These are phyloP conservation scores for Kuraishia piskuri DNA, from an alignment of 805 yeast genomes.

Conservation along the genomic window DNA sequence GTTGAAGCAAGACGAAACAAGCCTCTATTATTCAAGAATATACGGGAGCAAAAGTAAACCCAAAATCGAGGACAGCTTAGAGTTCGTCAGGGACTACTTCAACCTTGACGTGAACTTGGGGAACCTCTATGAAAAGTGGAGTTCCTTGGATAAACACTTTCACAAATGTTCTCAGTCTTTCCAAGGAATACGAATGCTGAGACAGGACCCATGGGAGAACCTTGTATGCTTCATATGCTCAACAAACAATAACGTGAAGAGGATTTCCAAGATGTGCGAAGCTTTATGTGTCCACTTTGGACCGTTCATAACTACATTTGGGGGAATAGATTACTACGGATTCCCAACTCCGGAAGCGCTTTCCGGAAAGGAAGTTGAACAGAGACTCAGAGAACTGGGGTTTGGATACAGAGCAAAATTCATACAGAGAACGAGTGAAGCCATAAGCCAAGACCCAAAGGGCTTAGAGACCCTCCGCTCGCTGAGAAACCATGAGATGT, in stretches of 20 bases:
- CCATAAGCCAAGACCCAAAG: conserved; percentile 32
- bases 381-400: conserved; percentile 37
- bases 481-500: neutral
- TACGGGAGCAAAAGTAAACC: conserved; percentile 15
- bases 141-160: conserved; percentile 41
- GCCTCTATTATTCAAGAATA: conserved; percentile 43
- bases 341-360: conserved; percentile 66
- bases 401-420: conserved; percentile 94
- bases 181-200: conserved; percentile 72
- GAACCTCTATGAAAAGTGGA: conserved; percentile 56
- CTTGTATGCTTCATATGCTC: conserved; percentile 87
- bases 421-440: conserved; percentile 66
- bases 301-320: conserved; percentile 38
- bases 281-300: conserved; percentile 69
- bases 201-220: conserved; percentile 98
- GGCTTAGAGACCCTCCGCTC: conserved; percentile 39
- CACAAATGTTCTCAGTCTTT: conserved; percentile 26
- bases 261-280: conserved; percentile 91
- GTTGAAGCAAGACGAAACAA: conserved; percentile 46
- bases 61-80: conserved; percentile 23
- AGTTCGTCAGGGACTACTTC: conserved; percentile 58
- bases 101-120: conserved; percentile 49
- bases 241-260: conserved; percentile 88
- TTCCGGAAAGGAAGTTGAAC: conserved; percentile 20
- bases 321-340: conserved; percentile 50